Conservation (phyloP, 352 stramenopile species). For the Phytophthora pini region DNA sequence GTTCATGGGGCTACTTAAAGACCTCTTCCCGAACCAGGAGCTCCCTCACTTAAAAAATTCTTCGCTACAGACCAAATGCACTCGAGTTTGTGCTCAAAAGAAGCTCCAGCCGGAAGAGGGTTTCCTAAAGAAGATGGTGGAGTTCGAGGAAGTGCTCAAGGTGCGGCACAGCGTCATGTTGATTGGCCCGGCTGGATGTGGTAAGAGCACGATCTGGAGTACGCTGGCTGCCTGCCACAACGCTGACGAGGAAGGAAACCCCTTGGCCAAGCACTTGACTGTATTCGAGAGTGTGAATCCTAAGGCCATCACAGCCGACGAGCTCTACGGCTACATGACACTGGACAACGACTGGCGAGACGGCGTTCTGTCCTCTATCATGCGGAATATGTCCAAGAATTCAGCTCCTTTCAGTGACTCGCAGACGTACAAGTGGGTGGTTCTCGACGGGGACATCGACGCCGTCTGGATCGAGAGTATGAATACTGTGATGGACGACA, state of each 20-base stretch:
- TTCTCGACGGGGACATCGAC: slow-evolving; percentile 96
- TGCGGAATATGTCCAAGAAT: slow-evolving; percentile 97
- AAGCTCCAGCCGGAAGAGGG: slow-evolving; percentile 94
- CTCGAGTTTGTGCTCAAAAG: slow-evolving; percentile 60
- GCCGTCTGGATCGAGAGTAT: slow-evolving; percentile 96
- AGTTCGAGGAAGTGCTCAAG: slow-evolving; percentile 95
- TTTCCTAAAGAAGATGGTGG: slow-evolving; percentile 96
- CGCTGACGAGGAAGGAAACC: slow-evolving; percentile 49
- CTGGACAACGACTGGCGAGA: slow-evolving; percentile 98
- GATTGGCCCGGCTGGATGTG: slow-evolving; percentile 93
- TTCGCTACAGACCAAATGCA: slow-evolving; percentile 48
- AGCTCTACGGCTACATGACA: slow-evolving; percentile 97
- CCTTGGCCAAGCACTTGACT: slow-evolving; percentile 89
- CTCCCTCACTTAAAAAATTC: slow-evolving; percentile 54
- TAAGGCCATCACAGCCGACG: slow-evolving; percentile 93
- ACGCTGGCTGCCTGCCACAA: slow-evolving; percentile 91
- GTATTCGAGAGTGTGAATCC: slow-evolving; percentile 96
- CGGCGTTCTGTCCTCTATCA: slow-evolving; percentile 95
- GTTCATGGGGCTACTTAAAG: slow-evolving; percentile 93
- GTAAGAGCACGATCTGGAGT: slow-evolving; percentile 97
- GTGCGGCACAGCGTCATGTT: slow-evolving; percentile 97
- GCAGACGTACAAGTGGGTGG: slow-evolving; percentile 91
- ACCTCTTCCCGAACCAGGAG: slow-evolving; percentile 90
- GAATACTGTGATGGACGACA: slow-evolving; percentile 93
- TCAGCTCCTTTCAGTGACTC: slow-evolving; percentile 82